phyloP scores from a whole-genome alignment of 1,139 yeast genomes.

The Geotrichum carabidarum region DNA sequence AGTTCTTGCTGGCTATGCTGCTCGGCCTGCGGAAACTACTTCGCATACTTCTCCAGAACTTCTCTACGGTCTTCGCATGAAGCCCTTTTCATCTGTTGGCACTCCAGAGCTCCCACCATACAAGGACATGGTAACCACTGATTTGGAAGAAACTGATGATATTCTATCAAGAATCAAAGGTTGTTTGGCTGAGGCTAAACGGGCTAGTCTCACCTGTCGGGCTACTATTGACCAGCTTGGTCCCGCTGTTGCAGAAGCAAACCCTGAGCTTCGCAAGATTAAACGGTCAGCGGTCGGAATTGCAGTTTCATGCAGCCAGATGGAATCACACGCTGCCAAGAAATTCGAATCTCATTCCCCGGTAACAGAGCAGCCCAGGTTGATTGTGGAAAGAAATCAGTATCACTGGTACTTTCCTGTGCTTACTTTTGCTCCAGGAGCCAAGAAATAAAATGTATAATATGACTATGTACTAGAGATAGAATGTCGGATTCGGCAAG shows the following conservation, averaged over 20 bases:
- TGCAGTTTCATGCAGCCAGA: slow-evolving; percentile 26
- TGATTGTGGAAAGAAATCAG: slow-evolving; percentile 23
- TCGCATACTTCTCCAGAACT: slow-evolving; percentile 46
- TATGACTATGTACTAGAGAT: slow-evolving; percentile 4
- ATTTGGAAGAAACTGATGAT: neutral
- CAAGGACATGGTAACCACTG: neutral
- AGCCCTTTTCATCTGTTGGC: slow-evolving; percentile 79
- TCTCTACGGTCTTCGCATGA: slow-evolving; percentile 66
- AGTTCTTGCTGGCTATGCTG: slow-evolving; percentile 33
- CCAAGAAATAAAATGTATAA: neutral
- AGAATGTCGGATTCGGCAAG: neutral
- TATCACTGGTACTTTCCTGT: slow-evolving; percentile 38
- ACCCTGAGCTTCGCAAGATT: slow-evolving; percentile 31
- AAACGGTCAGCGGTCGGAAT: slow-evolving; percentile 36
- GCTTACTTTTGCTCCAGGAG: slow-evolving; percentile 19
- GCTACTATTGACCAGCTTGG: slow-evolving; percentile 25
- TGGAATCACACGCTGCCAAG: slow-evolving; percentile 3
- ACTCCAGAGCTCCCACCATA: slow-evolving; percentile 48
- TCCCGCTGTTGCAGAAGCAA: slow-evolving; percentile 22
- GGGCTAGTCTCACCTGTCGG: slow-evolving; percentile 20
- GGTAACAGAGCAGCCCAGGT: slow-evolving; percentile 15
- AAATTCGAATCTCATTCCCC: neutral
- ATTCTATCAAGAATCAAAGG: neutral
- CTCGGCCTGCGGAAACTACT: slow-evolving; percentile 33
- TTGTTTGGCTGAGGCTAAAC: slow-evolving; percentile 4